phyloP scores from a whole-genome alignment of 1,284 basidiomycete genomes.

The Melampsora larici-populina region DNA sequence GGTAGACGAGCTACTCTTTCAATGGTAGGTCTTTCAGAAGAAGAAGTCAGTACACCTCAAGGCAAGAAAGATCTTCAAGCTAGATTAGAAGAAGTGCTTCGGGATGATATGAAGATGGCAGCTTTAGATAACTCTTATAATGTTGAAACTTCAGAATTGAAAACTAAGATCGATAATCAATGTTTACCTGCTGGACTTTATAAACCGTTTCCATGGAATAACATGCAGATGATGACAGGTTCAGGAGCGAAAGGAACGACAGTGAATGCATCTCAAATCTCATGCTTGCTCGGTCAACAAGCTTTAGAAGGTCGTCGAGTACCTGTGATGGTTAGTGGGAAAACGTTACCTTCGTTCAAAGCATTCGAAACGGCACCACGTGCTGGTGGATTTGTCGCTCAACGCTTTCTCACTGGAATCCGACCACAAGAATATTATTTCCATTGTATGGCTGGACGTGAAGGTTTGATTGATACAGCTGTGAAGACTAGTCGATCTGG shows the following conservation, averaged over 20 bases:
- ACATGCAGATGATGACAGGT: constrained; percentile 99
- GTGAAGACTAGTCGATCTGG: constrained; percentile 99
- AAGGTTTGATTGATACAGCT: constrained; percentile 98
- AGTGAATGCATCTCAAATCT: constrained; percentile 97
- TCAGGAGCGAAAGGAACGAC: constrained; percentile 97
- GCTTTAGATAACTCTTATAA: constrained; percentile 90
- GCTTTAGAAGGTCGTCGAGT: constrained; percentile 97
- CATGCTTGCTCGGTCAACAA: constrained; percentile 93
- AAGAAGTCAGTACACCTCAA: constrained; percentile 62
- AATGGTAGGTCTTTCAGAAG: constrained; percentile 72
- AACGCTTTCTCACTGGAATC: constrained; percentile 97
- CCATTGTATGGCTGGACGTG: constrained; percentile 99
- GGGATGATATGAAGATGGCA: constrained; percentile 96
- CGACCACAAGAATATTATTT: constrained; percentile 99
- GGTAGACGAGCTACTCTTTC: constrained; percentile 80
- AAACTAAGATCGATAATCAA: constrained; percentile 67
- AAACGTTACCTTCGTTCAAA: constrained; percentile 95
- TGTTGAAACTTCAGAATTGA: constrained; percentile 79
- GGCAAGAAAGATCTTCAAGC: constrained; percentile 59
- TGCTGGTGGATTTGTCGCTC: constrained; percentile 98
- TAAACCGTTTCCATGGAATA: constrained; percentile 93
- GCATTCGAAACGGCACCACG: constrained; percentile 95
- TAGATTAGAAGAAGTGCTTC: constrained; percentile 83
- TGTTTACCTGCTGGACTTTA: constrained; percentile 83
- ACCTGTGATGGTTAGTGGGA: constrained; percentile 97